Evolutionary conservation across 2,329 filamentous ascomycete species (phyloP).

Genomic region (Podosphaera leucotricha): DNA sequence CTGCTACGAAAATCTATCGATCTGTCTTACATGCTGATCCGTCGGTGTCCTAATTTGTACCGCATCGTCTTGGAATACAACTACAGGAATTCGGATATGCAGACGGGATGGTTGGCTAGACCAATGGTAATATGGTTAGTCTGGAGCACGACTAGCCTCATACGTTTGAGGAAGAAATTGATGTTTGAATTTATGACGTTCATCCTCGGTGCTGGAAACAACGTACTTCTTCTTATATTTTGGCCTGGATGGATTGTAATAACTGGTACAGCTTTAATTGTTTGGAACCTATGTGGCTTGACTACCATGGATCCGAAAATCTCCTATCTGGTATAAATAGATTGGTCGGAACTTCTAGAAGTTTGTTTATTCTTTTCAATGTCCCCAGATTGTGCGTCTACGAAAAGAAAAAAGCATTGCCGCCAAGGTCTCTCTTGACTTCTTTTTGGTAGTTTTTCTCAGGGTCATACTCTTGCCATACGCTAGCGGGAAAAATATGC

Average conservation of each 20-base stretch:
- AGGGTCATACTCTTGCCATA: conserved; percentile 88
- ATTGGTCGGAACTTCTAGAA: not conserved
- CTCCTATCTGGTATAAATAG: not conserved
- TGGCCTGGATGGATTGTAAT: conserved; percentile 15
- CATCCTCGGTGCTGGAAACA: conserved; percentile 12
- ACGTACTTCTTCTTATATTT: conserved; percentile 11
- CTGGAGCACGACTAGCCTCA: not conserved
- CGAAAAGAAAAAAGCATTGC: conserved; percentile 82
- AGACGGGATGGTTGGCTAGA: not conserved
- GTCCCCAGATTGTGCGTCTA: conserved; percentile 6
- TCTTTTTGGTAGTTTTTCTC: conserved; percentile 63
- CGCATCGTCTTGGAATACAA: not conserved
- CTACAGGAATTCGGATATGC: not conserved
- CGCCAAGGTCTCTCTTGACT: conserved; percentile 60
- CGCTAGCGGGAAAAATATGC: conserved; percentile 88
- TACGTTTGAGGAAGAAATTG: conserved; percentile 9
- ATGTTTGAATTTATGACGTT: conserved; percentile 13
- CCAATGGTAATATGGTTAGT: not conserved
- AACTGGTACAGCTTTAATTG: conserved; percentile 4
- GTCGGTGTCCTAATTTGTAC: not conserved
- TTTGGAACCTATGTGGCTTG: conserved; percentile 3
- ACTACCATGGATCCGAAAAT: not conserved
- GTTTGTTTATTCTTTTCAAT: no score
- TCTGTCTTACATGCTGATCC: conserved; percentile 3
- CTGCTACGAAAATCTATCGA: conserved; percentile 7